Conservation (phyloP, 2,329 filamentous ascomycete genomes). For the Phyllosticta citrichinensis region DNA sequence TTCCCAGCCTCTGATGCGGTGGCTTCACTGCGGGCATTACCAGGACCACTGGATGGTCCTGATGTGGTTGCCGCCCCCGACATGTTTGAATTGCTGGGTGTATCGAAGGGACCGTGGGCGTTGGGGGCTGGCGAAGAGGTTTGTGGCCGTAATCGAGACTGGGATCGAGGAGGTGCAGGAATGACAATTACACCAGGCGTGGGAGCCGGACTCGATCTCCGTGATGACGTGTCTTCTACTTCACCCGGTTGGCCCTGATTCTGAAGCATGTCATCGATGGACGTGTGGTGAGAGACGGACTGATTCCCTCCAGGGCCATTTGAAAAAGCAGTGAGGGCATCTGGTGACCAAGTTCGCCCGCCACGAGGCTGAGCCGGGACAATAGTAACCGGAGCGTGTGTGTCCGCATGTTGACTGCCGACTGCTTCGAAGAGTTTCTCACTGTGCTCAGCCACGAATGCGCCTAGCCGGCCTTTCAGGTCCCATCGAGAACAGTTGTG, state of each 20-base stretch:
- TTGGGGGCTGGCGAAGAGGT: neutral
- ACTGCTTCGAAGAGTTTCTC: constrained; percentile 34
- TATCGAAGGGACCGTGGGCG: neutral
- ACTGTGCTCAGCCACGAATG: constrained; percentile 40
- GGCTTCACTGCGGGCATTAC: neutral
- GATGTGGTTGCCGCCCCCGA: neutral
- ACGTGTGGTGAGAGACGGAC: neutral
- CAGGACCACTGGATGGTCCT: neutral
- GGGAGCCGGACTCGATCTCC: neutral
- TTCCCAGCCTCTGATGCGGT: neutral
- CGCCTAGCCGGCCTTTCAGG: constrained; percentile 36
- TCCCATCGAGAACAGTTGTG: constrained; percentile 36
- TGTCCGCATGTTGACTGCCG: constrained; percentile 23
- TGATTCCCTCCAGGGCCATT: neutral
- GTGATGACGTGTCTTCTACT: neutral
- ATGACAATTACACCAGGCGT: neutral
- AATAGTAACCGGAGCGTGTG: constrained; percentile 46
- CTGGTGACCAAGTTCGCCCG: constrained; percentile 47
- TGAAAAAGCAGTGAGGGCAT: constrained; percentile 13
- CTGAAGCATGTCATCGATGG: neutral
- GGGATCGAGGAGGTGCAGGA: neutral
- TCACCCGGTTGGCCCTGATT: neutral
- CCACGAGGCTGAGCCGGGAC: constrained; percentile 47
- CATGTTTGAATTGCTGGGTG: neutral
- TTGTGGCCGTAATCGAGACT: neutral